Evolutionary conservation across 202 grass and related monocot species (phyloP).

Genomic region (Dendrocalamus latiflorus): DNA sequence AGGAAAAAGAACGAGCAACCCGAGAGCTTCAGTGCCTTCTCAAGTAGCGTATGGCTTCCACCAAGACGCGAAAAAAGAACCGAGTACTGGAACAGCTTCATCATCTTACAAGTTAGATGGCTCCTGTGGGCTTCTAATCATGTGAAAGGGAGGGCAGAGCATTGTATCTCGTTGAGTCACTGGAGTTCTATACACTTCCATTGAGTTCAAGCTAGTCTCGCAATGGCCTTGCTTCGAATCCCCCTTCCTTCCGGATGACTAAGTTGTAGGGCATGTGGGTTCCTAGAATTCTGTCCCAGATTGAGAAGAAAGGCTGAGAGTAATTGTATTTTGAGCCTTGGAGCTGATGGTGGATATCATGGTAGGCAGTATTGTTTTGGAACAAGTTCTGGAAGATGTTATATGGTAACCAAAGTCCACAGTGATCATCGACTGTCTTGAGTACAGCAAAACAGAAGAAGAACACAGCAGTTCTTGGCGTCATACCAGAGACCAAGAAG

Average conservation of each 20-base stretch:
- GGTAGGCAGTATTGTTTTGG: conserved; percentile 87
- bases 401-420: conserved; percentile 73
- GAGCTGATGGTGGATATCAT: conserved; percentile 93
- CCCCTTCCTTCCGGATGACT: conserved; percentile 63
- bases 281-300: conserved; percentile 80
- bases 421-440: conserved; percentile 77
- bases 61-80: background rate
- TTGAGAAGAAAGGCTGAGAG: conserved; percentile 85
- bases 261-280: conserved; percentile 79
- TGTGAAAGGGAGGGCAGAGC: background rate
- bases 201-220: too few relatives aligned
- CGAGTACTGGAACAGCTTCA: background rate
- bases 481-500: too few relatives aligned
- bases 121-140: conserved; percentile 8
- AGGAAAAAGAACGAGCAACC: background rate
- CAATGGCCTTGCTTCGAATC: conserved; percentile 63
- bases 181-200: conserved; percentile 19
- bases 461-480: conserved; percentile 60
- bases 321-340: conserved; percentile 90
- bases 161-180: background rate
- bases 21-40: background rate
- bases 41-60: background rate
- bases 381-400: conserved; percentile 82
- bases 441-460: conserved; percentile 88
- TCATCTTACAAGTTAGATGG: conserved; percentile 21